Conservation (phyloP, 768 basidiomycete species). For the Suillus subluteus region DNA sequence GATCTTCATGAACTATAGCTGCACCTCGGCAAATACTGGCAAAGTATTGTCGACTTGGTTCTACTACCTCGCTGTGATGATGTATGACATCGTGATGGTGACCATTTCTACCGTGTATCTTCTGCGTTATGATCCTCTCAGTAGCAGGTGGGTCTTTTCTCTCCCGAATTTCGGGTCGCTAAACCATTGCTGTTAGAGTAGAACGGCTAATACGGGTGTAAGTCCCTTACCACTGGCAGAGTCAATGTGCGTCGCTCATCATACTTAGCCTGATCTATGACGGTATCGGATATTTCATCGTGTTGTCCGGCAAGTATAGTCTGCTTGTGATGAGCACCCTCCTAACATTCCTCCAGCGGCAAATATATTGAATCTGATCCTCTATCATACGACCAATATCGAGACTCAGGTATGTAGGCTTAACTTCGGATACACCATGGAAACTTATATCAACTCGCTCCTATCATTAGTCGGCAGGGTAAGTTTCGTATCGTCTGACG, state of each 20-base stretch:
- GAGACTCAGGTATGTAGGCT: slow-evolving; percentile 45
- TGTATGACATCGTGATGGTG: slow-evolving; percentile 58
- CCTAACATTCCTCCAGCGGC: slow-evolving; percentile 34
- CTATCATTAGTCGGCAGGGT: slow-evolving; percentile 52
- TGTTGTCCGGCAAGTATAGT: slow-evolving; percentile 47
- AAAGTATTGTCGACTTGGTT: slow-evolving; percentile 50
- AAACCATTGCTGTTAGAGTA: slow-evolving; percentile 24
- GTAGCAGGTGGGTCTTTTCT: slow-evolving; percentile 26
- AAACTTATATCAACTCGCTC: slow-evolving; percentile 4
- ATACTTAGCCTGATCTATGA: slow-evolving; percentile 65
- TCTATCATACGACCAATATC: slow-evolving; percentile 45
- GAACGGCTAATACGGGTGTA: slow-evolving; percentile 34
- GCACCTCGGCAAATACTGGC: slow-evolving; percentile 42
- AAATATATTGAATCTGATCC: slow-evolving; percentile 55
- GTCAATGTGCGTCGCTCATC: slow-evolving; percentile 11
- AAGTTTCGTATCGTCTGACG: slow-evolving; percentile 19
- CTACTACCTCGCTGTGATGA: slow-evolving; percentile 60
- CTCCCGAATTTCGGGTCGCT: background rate
- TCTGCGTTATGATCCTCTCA: slow-evolving; percentile 44
- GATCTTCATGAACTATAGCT: slow-evolving; percentile 41
- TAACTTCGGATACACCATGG: slow-evolving; percentile 16
- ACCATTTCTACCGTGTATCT: slow-evolving; percentile 55
- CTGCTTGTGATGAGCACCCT: background rate
- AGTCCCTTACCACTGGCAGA: slow-evolving; percentile 9
- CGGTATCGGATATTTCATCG: slow-evolving; percentile 64